A percentile compares a stretch with the other conserved stretches of the same genome.
Conservation (phyloP, 2,329 filamentous ascomycete genomes). For the Colletotrichum cordylinicola region DNA sequence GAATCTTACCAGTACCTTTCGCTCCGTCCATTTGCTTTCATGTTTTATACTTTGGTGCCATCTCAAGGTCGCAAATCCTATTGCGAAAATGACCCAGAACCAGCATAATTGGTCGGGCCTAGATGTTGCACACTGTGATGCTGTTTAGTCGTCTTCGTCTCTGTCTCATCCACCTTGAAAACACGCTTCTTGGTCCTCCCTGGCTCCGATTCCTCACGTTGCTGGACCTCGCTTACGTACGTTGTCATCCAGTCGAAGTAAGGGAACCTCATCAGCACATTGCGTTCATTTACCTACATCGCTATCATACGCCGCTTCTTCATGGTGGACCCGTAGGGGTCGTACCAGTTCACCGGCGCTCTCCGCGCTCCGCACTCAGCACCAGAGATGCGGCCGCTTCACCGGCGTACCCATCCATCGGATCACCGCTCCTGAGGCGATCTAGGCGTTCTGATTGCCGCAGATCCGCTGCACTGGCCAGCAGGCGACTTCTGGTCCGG, state of each 20-base stretch:
- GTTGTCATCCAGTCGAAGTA: background rate
- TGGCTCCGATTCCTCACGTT: background rate
- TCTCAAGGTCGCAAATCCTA: background rate
- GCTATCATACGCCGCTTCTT: background rate
- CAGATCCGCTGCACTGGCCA: background rate
- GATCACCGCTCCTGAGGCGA: background rate
- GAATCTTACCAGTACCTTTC: background rate
- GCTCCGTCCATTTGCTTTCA: background rate
- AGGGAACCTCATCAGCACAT: background rate
- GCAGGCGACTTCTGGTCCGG: background rate
- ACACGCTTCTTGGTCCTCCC: background rate
- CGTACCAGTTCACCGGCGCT: background rate
- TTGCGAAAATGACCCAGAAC: background rate
- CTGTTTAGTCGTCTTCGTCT: background rate
- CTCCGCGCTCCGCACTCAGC: background rate
- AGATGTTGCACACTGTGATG: background rate
- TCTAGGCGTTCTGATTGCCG: background rate
- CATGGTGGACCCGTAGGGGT: background rate
- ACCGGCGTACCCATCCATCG: background rate
- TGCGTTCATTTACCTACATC: background rate
- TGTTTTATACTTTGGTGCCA: background rate
- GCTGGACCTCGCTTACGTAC: background rate
- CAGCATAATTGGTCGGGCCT: background rate
- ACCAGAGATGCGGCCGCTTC: background rate
- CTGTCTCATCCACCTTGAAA: background rate